Evolutionary conservation across 2,329 filamentous ascomycete genomes (phyloP), one percentile per base, ranked within the genome.

Genomic region (Paraphoma chrysanthemicola): DNA sequence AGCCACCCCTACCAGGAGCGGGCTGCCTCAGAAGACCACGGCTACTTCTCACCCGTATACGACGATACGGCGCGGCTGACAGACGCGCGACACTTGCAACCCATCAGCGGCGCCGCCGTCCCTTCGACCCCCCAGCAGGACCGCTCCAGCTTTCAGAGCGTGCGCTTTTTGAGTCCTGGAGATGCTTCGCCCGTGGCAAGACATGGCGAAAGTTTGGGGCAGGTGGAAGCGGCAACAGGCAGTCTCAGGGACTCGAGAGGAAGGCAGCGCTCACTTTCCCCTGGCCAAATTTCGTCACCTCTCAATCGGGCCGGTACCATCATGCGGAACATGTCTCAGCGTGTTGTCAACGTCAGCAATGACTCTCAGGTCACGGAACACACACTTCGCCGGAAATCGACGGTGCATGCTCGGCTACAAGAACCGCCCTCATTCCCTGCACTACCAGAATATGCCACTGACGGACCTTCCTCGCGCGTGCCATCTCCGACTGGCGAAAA

Each of bases 311-410:
- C 81, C 39, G 78, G 80, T 23, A 82, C 80, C 57, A 80, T 85
- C 70, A 72, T 84, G 71, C 77, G 82, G 62, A 88, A 87, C 64
- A 96, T 99, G 88, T 98, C 96, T 31, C 93, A 97, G 79, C 92
- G 95, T 81, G 93, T 99, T 53, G 95, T 99, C 71, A 98, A 98
- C 72, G 86, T 99, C 68, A 97, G 93, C 78, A 96, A 96, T 72
- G 95, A 98, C 70, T 90, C 89, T 4, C 92, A 97, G 67, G 80
- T 91, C 17, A 83, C 93, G 14, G 92, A 97, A 73, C 88, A 90
- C 60, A 88, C 86, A 49, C 83, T 88, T 23, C 84, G 86, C 42
- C 83, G 86, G 46, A 81, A 88, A 80, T 74, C 89, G 79, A 75
- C 86, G 74, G 65, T 88, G 80, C 66, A 84, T 77, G 72, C 81